Conservation (phyloP, 192 early-diverging fungal genomes). For the Anaeromyces robustus region DNA sequence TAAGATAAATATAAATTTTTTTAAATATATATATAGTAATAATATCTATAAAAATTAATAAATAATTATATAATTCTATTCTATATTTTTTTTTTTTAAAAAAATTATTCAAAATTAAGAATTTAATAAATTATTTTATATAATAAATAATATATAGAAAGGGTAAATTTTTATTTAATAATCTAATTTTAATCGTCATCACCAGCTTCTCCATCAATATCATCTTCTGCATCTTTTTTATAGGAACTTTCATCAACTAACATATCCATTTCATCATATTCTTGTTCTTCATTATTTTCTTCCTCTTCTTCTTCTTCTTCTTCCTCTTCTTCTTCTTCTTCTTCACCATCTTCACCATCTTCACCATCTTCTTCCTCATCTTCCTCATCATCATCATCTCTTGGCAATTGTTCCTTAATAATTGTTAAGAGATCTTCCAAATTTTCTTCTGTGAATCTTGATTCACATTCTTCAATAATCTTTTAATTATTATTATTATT, state of each 20-base stretch:
- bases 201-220: not conserved
- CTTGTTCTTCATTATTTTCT: not conserved
- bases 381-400: not conserved
- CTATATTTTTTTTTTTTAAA: no score
- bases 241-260: not conserved
- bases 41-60: no score
- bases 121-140: no score
- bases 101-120: no score
- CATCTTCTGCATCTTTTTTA: not conserved
- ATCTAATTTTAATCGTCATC: not conserved
- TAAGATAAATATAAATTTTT: no score
- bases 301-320: not conserved
- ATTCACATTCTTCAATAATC: not conserved
- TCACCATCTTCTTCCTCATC: not conserved
- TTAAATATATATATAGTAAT: no score
- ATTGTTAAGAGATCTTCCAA: not conserved
- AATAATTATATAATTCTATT: no score
- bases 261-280: not conserved
- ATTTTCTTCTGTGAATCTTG: not conserved
- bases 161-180: no score
- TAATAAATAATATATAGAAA: no score
- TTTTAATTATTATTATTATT: not conserved
- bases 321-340: not conserved
- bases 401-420: not conserved
- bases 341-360: not conserved